These are phyloP conservation scores for Aspergillus ellipticus DNA, from an alignment of 495 filamentous ascomycete genomes.

Conservation along the genomic window DNA sequence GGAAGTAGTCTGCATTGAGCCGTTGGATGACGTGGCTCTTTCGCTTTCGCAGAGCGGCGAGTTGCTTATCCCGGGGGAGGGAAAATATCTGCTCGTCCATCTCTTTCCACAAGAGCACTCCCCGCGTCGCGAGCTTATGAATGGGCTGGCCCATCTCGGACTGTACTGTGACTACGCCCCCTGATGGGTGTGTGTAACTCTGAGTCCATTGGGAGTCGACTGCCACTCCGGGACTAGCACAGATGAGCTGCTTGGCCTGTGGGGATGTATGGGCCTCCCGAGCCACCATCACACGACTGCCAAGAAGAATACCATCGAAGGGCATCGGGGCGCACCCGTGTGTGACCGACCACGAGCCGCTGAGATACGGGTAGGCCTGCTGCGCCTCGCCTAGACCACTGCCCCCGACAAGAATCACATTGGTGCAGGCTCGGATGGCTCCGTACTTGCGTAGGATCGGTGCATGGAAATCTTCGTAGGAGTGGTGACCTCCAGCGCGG, in stretches of 20 bases:
- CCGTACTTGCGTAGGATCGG: constrained; percentile 40
- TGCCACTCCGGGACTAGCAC: constrained; percentile 23
- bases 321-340: constrained; percentile 45
- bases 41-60: constrained; percentile 19
- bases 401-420: constrained; percentile 46
- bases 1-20: neutral
- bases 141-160: constrained; percentile 45
- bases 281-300: constrained; percentile 48
- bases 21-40: constrained; percentile 8
- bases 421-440: constrained; percentile 8
- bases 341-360: constrained; percentile 39
- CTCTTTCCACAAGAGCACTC: constrained; percentile 35
- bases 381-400: constrained; percentile 48
- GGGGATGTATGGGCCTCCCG: constrained; percentile 36
- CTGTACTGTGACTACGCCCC: constrained; percentile 35
- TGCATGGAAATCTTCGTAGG: constrained; percentile 49
- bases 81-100: constrained; percentile 36
- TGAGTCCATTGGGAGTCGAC: constrained; percentile 26
- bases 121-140: constrained; percentile 38
- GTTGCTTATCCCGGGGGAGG: constrained; percentile 21
- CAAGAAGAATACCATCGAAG: constrained; percentile 50
- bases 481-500: constrained; percentile 49
- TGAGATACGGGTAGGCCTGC: constrained; percentile 46
- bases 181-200: constrained; percentile 22
- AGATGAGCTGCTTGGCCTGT: constrained; percentile 28